A percentile compares a stretch with the other conserved stretches of the same genome.
These are phyloP conservation scores for Colletotrichum australisinense DNA, from an alignment of 2,329 filamentous ascomycete genomes.

Conservation along the genomic window DNA sequence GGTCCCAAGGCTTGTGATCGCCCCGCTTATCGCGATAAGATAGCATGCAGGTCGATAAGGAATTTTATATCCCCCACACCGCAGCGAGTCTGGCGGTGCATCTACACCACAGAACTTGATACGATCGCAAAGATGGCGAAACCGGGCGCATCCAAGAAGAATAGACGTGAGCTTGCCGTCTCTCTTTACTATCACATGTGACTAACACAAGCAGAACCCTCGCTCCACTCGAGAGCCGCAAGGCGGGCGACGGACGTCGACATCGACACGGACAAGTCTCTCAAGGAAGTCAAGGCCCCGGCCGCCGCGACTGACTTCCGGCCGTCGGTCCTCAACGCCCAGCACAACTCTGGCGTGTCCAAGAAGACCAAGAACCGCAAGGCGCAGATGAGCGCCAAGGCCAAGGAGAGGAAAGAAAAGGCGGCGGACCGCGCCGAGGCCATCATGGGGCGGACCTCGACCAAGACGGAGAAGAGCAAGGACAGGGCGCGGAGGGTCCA, in stretches of 20 bases:
- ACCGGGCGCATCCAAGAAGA: conserved; percentile 42
- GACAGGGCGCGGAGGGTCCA: conserved; percentile 59
- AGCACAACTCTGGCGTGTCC: conserved; percentile 73
- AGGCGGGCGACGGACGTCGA: conserved; percentile 78
- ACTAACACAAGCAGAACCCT: conserved; percentile 60
- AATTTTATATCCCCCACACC: conserved; percentile 34
- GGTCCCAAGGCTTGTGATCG: conserved; percentile 17
- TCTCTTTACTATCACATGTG: neutral
- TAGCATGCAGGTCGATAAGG: conserved; percentile 30
- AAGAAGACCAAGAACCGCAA: conserved; percentile 75
- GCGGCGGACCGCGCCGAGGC: conserved; percentile 70
- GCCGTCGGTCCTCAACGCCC: conserved; percentile 76
- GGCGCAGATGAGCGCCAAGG: conserved; percentile 64
- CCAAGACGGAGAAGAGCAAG: conserved; percentile 67
- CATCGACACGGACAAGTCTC: conserved; percentile 78
- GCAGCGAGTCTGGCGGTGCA: neutral
- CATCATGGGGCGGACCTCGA: conserved; percentile 67
- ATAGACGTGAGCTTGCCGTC: conserved; percentile 38
- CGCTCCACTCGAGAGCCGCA: conserved; percentile 79
- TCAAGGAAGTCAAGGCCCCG: conserved; percentile 69
- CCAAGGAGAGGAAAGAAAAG: conserved; percentile 66
- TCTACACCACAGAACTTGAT: neutral
- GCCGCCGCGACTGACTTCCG: conserved; percentile 60
- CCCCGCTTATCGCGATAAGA: conserved; percentile 31
- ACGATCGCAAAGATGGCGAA: conserved; percentile 35